These are phyloP conservation scores for Simplicillium aogashimaense DNA, from an alignment of 2,329 filamentous ascomycete genomes.

Conservation along the genomic window DNA sequence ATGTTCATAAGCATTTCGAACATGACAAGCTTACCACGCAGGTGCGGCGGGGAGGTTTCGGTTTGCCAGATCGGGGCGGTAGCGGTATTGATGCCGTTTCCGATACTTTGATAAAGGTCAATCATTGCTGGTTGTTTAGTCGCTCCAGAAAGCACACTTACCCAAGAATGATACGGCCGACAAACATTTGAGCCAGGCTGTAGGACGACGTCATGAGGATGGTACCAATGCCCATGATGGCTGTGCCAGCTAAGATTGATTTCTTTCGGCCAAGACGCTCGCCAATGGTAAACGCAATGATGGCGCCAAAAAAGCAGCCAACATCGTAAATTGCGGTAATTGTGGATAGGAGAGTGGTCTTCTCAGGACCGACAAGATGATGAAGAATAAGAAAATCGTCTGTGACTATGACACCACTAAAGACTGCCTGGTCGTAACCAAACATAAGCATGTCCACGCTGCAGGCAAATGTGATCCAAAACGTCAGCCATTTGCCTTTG, in stretches of 20 bases:
- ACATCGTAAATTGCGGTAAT: slow-evolving; percentile 43
- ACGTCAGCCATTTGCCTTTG: slow-evolving; percentile 4
- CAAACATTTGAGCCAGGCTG: slow-evolving; percentile 15
- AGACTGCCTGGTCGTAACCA: slow-evolving; percentile 36
- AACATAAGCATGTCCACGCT: slow-evolving; percentile 5
- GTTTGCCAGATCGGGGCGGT: slow-evolving; percentile 26
- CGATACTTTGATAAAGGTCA: too few relatives aligned
- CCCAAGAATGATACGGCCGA: slow-evolving; percentile 12
- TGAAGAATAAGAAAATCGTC: slow-evolving; percentile 34
- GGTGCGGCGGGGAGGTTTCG: slow-evolving; percentile 22
- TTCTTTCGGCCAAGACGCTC: slow-evolving; percentile 31
- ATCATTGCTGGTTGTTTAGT: too few relatives aligned
- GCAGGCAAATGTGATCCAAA: slow-evolving; percentile 7
- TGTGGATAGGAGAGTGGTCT: slow-evolving; percentile 21
- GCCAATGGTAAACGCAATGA: slow-evolving; percentile 27
- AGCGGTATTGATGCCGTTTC: slow-evolving; percentile 31
- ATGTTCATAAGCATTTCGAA: slow-evolving; percentile 21
- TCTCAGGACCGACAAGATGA: slow-evolving; percentile 25
- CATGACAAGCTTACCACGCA: slow-evolving; percentile 20
- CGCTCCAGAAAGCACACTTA: too few relatives aligned
- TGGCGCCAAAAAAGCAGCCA: slow-evolving; percentile 37
- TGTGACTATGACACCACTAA: slow-evolving; percentile 20
- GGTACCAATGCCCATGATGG: slow-evolving; percentile 5
- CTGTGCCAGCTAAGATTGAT: slow-evolving; percentile 15
- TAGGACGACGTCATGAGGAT: slow-evolving; percentile 8